These are phyloP conservation scores for Chrysosporium keratinophilum DNA, from an alignment of 2,329 filamentous ascomycete species.

Conservation along the genomic window DNA sequence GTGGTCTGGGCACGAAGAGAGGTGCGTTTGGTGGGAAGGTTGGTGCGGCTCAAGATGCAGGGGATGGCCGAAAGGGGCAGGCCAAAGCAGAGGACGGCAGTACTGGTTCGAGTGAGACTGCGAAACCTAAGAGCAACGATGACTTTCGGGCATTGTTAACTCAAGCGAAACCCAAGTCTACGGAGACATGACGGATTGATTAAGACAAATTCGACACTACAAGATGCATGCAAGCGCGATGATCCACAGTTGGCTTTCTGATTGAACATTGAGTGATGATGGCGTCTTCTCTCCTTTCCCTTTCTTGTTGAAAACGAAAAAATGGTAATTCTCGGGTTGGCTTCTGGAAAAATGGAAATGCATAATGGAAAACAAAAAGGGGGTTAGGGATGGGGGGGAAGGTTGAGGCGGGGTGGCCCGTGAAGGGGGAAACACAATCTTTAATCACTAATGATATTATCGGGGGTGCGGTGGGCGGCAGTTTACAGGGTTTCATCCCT, in stretches of 20 bases:
- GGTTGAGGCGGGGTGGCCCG: too few species aligned
- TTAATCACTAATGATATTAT: slow-evolving; percentile 3
- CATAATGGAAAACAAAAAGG: background rate
- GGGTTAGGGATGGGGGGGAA: background rate
- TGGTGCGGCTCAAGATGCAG: background rate
- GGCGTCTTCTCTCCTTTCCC: background rate
- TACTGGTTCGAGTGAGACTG: background rate
- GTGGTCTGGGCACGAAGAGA: slow-evolving; percentile 41
- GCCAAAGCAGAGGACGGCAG: background rate
- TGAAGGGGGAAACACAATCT: background rate
- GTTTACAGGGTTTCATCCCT: background rate
- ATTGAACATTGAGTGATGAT: background rate
- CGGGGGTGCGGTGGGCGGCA: background rate
- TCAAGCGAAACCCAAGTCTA: slow-evolving; percentile 22
- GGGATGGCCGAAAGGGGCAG: background rate
- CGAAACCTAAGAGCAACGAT: slow-evolving; percentile 44
- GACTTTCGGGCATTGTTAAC: slow-evolving; percentile 48
- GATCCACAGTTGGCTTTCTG: background rate
- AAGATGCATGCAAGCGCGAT: background rate
- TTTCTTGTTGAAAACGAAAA: background rate
- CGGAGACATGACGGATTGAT: background rate
- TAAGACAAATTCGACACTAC: too few species aligned
- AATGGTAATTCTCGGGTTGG: background rate
- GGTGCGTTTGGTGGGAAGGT: background rate
- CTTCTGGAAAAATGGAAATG: background rate